A percentile compares a stretch with the other conserved stretches of the same genome.
Evolutionary conservation across 345 rosid genomes (phyloP).

Genomic region (Passiflora organensis): DNA sequence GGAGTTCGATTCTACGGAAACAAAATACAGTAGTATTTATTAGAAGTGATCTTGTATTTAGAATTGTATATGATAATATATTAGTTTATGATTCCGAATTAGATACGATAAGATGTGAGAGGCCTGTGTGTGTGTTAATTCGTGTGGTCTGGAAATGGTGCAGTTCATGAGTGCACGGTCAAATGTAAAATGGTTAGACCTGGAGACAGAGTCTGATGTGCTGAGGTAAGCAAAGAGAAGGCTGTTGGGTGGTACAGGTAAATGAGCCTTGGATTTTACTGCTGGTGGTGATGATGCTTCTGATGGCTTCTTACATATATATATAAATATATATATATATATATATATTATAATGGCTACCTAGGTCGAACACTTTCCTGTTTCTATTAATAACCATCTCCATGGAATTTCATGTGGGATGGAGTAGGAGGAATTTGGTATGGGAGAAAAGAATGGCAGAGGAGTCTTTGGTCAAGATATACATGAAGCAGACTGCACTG

Average conservation of each 20-base stretch:
- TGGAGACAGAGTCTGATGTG: slow-evolving; percentile 42
- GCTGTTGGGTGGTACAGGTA: slow-evolving; percentile 19
- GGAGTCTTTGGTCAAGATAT: slow-evolving; percentile 42
- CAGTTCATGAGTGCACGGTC: slow-evolving; percentile 17
- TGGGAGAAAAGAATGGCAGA: slow-evolving; percentile 39
- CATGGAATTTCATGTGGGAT: slow-evolving; percentile 13
- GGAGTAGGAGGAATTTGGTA: slow-evolving; percentile 16
- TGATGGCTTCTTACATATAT: neutral
- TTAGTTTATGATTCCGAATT: too few relatives aligned
- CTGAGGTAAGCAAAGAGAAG: slow-evolving; percentile 48
- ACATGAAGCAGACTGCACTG: slow-evolving; percentile 31
- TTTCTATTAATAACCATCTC: slow-evolving; percentile 7
- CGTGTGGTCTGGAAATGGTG: too few relatives aligned
- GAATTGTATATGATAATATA: too few relatives aligned
- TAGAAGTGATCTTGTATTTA: too few relatives aligned
- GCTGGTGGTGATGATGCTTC: slow-evolving; percentile 13
- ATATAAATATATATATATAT: neutral
- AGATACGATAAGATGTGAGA: too few relatives aligned
- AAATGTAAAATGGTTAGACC: slow-evolving; percentile 15
- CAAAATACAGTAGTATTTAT: too few relatives aligned
- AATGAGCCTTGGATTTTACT: slow-evolving; percentile 25
- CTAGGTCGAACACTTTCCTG: slow-evolving; percentile 10
- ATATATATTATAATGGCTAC: too few relatives aligned
- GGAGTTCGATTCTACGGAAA: too few relatives aligned
- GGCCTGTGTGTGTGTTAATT: too few relatives aligned